A percentile compares a stretch with the other conserved stretches of the same genome.
Conservation (phyloP, 1,284 basidiomycete species). For the Trichosporon faecale region DNA sequence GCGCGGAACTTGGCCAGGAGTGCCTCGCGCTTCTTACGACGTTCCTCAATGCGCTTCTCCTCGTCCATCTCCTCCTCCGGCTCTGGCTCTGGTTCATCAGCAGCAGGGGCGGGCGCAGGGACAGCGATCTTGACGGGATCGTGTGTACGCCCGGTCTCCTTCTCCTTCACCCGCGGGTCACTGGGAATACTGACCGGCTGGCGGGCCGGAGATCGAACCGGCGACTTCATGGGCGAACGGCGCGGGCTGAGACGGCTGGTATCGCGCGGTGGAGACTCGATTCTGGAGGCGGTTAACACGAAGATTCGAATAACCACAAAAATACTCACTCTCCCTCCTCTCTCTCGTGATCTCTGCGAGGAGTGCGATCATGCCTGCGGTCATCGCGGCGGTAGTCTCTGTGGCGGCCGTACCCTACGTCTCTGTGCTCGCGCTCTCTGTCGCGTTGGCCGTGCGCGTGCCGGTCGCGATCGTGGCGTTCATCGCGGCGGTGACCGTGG, state of each 20-base stretch:
- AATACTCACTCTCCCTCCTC: conserved; percentile 20
- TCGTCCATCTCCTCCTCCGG: conserved; percentile 60
- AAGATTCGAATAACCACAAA: too few relatives aligned
- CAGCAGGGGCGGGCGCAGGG: conserved; percentile 26
- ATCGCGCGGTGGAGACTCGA: conserved; percentile 3
- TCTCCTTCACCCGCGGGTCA: conserved; percentile 34
- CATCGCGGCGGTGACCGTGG: conserved; percentile 17
- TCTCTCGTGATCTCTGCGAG: conserved; percentile 8
- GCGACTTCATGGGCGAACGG: not conserved
- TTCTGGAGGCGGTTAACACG: not conserved
- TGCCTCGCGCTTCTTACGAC: conserved; percentile 74
- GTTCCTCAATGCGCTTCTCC: conserved; percentile 70
- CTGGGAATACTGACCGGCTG: conserved; percentile 33
- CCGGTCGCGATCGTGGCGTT: not conserved
- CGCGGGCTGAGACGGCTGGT: not conserved
- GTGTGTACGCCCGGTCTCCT: not conserved
- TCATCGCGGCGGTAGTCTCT: conserved; percentile 9
- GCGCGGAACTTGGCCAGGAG: conserved; percentile 73
- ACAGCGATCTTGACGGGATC: conserved; percentile 12
- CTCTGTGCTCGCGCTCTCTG: conserved; percentile 22
- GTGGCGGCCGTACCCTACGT: conserved; percentile 4
- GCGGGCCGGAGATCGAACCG: conserved; percentile 25
- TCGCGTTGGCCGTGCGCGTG: conserved; percentile 8
- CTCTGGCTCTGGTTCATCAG: conserved; percentile 51
- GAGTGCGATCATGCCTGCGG: conserved; percentile 23